Conservation (phyloP, 2,329 filamentous ascomycete species). For the Cordyceps farinosa region DNA sequence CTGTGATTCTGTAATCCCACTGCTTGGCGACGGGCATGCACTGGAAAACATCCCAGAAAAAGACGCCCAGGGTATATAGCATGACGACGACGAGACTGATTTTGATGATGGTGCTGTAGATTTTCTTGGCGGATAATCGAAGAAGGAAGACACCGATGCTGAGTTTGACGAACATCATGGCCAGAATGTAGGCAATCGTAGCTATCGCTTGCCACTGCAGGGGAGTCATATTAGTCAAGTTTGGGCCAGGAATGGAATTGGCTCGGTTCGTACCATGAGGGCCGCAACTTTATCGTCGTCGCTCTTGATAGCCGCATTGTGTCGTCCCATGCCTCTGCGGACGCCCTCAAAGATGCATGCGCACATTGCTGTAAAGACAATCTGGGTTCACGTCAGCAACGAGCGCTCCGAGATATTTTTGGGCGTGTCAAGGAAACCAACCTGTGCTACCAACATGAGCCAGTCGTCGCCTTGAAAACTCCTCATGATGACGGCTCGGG, state of each 20-base stretch:
- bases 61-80: slow-evolving; percentile 45
- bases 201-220: slow-evolving; percentile 48
- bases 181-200: slow-evolving; percentile 46
- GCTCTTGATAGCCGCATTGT: slow-evolving; percentile 43
- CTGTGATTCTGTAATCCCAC: slow-evolving; percentile 49
- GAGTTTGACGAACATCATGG: slow-evolving; percentile 57
- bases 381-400: slow-evolving; percentile 26
- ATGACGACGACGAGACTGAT: slow-evolving; percentile 43
- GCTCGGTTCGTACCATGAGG: slow-evolving; percentile 38
- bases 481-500: slow-evolving; percentile 41
- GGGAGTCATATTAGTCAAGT: background rate
- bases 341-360: slow-evolving; percentile 44
- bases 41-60: slow-evolving; percentile 52
- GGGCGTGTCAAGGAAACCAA: slow-evolving; percentile 24
- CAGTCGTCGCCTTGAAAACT: slow-evolving; percentile 50
- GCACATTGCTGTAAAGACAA: slow-evolving; percentile 46
- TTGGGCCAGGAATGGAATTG: background rate
- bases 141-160: slow-evolving; percentile 53
- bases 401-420: too few species aligned
- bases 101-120: slow-evolving; percentile 48
- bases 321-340: slow-evolving; percentile 41
- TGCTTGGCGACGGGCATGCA: slow-evolving; percentile 48
- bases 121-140: slow-evolving; percentile 41
- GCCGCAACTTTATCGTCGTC: slow-evolving; percentile 40
- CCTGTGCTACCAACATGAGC: slow-evolving; percentile 50